phyloP scores from a whole-genome alignment of 1,139 yeast species.

The Debaryomyces nepalensis region DNA sequence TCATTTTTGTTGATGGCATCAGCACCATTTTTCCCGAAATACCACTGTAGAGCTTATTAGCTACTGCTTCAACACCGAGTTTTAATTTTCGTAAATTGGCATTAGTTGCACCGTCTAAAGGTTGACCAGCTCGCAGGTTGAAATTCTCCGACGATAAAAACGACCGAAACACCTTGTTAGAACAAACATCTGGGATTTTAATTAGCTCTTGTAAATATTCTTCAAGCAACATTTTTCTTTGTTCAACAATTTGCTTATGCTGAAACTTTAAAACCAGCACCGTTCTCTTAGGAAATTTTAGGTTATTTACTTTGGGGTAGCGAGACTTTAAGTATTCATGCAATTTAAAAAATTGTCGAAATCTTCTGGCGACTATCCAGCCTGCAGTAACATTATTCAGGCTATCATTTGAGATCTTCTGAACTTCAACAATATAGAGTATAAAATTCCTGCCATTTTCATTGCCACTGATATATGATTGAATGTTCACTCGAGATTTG shows the following conservation, averaged over 20 bases:
- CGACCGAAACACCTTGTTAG: slow-evolving; percentile 69
- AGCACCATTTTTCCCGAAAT: slow-evolving; percentile 37
- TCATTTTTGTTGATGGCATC: background rate
- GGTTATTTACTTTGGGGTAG: slow-evolving; percentile 54
- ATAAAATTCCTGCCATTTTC: slow-evolving; percentile 65
- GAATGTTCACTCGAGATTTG: slow-evolving; percentile 67
- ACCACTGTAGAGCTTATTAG: slow-evolving; percentile 50
- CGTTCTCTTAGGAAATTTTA: slow-evolving; percentile 66
- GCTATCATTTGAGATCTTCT: slow-evolving; percentile 51
- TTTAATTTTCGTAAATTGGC: slow-evolving; percentile 15
- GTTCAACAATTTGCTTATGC: slow-evolving; percentile 64
- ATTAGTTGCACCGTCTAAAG: slow-evolving; percentile 30
- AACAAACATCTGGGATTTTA: slow-evolving; percentile 69
- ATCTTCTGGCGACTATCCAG: slow-evolving; percentile 90
- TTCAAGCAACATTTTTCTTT: slow-evolving; percentile 65
- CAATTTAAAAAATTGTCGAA: slow-evolving; percentile 77
- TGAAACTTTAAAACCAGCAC: slow-evolving; percentile 70
- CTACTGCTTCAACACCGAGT: slow-evolving; percentile 39
- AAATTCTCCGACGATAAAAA: slow-evolving; percentile 79
- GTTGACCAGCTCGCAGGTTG: slow-evolving; percentile 40
- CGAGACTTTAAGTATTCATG: slow-evolving; percentile 64
- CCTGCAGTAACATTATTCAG: slow-evolving; percentile 63
- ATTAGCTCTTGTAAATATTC: slow-evolving; percentile 63
- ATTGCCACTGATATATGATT: slow-evolving; percentile 63
- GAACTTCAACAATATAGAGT: slow-evolving; percentile 78